Base-by-base conservation (phyloP, 306 rosid species). In the Sindora glabra region DNA sequence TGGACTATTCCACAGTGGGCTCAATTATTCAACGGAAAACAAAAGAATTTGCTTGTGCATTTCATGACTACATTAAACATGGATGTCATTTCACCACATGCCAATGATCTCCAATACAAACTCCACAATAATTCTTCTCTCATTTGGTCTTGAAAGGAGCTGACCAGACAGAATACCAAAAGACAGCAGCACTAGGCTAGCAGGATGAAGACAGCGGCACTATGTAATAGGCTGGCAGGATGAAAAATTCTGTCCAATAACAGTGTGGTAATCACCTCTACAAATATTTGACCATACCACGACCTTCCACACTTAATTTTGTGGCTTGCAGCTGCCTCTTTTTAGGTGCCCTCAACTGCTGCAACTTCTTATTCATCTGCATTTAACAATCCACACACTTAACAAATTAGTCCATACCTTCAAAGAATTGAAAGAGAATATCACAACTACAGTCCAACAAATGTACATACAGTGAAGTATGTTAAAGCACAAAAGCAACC, bases 251-350 rank as follows among this genome's bases (percentile, higher is more conserved):
- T 57, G 10, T 34, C 68, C 54, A n/a, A 34, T 5, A 36, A 12
- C 33, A 18, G 10, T 26, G 36, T n/a, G 29, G n/a, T n/a, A n/a
- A 15, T 34, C 36, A 18, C 33, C 27, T 65, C 42, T 59, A 90
- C 74, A 94, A 69, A 68, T 94, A 94, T 55, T 94, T 94, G 57
- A 81, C 16, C 99, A 94, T 94, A 1, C 95, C 97, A 30, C 99
- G 99, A 54, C 97, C 99, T 77, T 94, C 99, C 25, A 89, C 97
- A 5, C 99, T 94, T 38, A 94, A 74, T 52, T 82, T 94, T 54
- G 95, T 94, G 56, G 99, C 99, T 72, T 94, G 97, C 56, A 94
- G 97, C 74, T 82, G 94, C 81, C 56, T 94, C 83, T 89, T 94
- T 65, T 89, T 89, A 0, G 99, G 99, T 17, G 94, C 97, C 74